phyloP scores from a whole-genome alignment of 345 rosid genomes.

The Clausena lansium region DNA sequence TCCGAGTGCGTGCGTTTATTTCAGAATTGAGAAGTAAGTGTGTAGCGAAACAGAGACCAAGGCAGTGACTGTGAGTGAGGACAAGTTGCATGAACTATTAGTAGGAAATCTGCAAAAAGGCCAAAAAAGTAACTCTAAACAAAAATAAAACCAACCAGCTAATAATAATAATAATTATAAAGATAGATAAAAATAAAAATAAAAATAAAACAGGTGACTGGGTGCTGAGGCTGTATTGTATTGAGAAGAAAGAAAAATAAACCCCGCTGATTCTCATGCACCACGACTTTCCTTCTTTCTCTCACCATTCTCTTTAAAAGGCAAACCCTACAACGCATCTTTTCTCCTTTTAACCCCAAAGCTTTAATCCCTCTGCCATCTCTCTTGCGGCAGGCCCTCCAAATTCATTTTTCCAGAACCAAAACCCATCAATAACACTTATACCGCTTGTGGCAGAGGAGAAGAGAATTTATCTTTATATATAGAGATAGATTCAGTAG shows the following conservation, averaged over 20 bases:
- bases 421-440: too few species aligned
- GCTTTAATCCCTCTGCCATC: neutral
- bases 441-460: too few species aligned
- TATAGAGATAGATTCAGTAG: neutral
- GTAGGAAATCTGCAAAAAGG: neutral
- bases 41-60: neutral
- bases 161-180: too few species aligned
- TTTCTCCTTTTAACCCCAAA: neutral
- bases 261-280: constrained; percentile 21
- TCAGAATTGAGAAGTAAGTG: neutral
- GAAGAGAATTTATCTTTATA: too few species aligned
- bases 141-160: too few species aligned
- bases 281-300: constrained; percentile 13
- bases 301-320: constrained; percentile 8
- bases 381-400: neutral
- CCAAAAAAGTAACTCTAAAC: constrained; percentile 11
- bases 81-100: constrained; percentile 5
- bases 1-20: constrained; percentile 16
- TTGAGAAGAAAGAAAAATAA: neutral
- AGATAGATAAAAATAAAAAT: too few species aligned
- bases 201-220: neutral
- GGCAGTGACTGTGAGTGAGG: neutral
- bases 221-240: neutral
- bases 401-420: too few species aligned
- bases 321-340: constrained; percentile 12